Conservation (phyloP, 179 eudicot genomes). For the Vitellaria paradoxa region DNA sequence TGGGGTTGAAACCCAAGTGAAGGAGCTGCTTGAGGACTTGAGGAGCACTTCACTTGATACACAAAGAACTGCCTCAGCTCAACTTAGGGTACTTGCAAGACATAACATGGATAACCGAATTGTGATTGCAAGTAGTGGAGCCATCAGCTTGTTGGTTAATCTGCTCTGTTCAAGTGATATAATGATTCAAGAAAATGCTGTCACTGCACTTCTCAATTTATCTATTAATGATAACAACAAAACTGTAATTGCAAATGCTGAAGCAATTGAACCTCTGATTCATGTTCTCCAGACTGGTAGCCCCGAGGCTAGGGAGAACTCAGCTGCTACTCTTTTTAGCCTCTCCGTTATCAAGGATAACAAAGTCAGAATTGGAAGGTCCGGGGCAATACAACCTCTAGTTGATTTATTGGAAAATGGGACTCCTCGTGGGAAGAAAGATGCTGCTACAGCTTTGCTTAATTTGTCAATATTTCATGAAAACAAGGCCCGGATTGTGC, state of each 20-base stretch:
- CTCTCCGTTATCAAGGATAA: slow-evolving; percentile 39
- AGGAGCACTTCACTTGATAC: slow-evolving; percentile 35
- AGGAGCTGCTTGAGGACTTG: slow-evolving; percentile 39
- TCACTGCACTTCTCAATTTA: slow-evolving; percentile 57
- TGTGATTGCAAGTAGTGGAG: slow-evolving; percentile 41
- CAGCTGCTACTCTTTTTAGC: slow-evolving; percentile 46
- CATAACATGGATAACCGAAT: slow-evolving; percentile 41
- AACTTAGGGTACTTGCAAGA: slow-evolving; percentile 49
- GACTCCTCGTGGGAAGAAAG: slow-evolving; percentile 40
- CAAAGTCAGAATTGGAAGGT: slow-evolving; percentile 32
- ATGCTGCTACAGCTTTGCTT: slow-evolving; percentile 41
- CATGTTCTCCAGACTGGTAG: slow-evolving; percentile 37
- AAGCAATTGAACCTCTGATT: slow-evolving; percentile 37
- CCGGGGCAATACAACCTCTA: slow-evolving; percentile 37
- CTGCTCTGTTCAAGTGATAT: slow-evolving; percentile 39
- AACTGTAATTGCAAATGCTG: slow-evolving; percentile 33
- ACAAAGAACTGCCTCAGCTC: slow-evolving; percentile 37
- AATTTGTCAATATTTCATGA: slow-evolving; percentile 39
- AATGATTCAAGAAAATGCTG: slow-evolving; percentile 48
- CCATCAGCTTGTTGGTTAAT: slow-evolving; percentile 40
- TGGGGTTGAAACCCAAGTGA: slow-evolving; percentile 44
- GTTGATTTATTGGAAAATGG: slow-evolving; percentile 40
- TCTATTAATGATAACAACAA: slow-evolving; percentile 58
- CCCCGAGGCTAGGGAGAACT: slow-evolving; percentile 38
- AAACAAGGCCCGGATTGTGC: slow-evolving; percentile 36